Evolutionary conservation across 2,329 filamentous ascomycete species (phyloP).

Genomic region (Blumeria graminis): DNA sequence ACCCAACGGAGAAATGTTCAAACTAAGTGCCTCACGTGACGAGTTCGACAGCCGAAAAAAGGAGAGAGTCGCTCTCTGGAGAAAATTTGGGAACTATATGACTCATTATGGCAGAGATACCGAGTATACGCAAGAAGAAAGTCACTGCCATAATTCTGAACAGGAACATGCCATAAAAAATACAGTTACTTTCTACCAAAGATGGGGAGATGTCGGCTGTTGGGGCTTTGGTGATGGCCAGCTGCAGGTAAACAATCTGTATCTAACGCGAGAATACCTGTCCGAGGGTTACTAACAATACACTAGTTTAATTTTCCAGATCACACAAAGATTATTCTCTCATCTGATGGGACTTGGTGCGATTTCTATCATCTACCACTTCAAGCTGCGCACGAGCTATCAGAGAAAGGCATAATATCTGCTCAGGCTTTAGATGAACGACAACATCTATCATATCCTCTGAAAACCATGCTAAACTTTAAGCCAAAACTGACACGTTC

Average conservation of each 20-base stretch:
- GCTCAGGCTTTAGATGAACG: conserved; percentile 47
- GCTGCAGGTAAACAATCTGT: conserved; percentile 31
- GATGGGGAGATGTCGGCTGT: conserved; percentile 57
- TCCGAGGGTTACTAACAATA: conserved; percentile 4
- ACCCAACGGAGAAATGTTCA: conserved; percentile 33
- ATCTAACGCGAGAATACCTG: background rate
- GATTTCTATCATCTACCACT: conserved; percentile 55
- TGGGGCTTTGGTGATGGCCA: conserved; percentile 66
- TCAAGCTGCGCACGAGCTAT: conserved; percentile 43
- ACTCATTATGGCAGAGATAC: conserved; percentile 51
- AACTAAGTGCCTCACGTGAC: conserved; percentile 36
- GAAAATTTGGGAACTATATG: conserved; percentile 55
- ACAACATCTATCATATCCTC: conserved; percentile 44
- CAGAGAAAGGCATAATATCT: conserved; percentile 39
- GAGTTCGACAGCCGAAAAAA: conserved; percentile 41
- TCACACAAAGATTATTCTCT: conserved; percentile 64
- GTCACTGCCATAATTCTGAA: conserved; percentile 12
- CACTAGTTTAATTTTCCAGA: conserved; percentile 64
- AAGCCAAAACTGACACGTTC: conserved; percentile 21
- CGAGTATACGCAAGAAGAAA: conserved; percentile 24
- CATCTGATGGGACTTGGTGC: conserved; percentile 47
- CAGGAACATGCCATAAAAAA: conserved; percentile 18
- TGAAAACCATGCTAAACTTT: conserved; percentile 53
- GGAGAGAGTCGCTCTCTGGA: conserved; percentile 42
- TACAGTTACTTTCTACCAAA: conserved; percentile 58